Base-by-base conservation (phyloP, 495 filamentous ascomycete genomes). In the Penicillium desertorum region DNA sequence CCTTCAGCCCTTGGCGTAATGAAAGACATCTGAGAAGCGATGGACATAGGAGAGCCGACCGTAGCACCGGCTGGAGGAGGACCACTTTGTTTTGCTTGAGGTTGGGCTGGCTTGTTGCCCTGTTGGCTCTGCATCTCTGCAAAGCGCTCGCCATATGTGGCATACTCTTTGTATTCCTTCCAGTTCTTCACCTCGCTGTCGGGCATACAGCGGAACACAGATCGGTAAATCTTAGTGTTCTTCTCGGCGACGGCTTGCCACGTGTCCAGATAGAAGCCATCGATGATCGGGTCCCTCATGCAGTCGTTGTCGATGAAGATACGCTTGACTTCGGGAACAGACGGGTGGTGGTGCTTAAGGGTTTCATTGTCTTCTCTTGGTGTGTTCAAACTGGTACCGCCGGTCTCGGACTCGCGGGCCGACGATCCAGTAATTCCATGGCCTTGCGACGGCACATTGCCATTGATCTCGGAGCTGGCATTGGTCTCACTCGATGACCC, bases 161-260 rank as follows among this genome's bases (percentile, higher is more conserved):
- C 76, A 66, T 87, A 96, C 56, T 96, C 88, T 64, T 90, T 92
- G 76, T 98, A 98, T 60, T 95, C 90, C 62, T 88, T 87, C 95
- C 95, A 98, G 49, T 84, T 90, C 60, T 86, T 88, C 60, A 95
- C 95, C 63, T 97, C 91, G 53, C 83, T 96, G 66, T 98, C 94
- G 2, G 94, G 94, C 89, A 93, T 93, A 71, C 91, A 96, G 45
- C 95, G 86, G 78, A 98, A 98, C 12, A 98, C 95, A 54, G 88
- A 84, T 23, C 95, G 86, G 75, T 86, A 98, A 32, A 98, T 81
- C 58, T 90, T 88, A 5, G 94, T 97, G 69, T 98, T 98, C 72
- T 97, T 97, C 48, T 89, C 87, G 7, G 94, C 94, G 43, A 92
- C 84, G n/a, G 83, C 75, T 59, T 86, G 85, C 94, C 94, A 98